Conservation (phyloP, 73 alveolate species). For the Tetrahymena thermophila region DNA sequence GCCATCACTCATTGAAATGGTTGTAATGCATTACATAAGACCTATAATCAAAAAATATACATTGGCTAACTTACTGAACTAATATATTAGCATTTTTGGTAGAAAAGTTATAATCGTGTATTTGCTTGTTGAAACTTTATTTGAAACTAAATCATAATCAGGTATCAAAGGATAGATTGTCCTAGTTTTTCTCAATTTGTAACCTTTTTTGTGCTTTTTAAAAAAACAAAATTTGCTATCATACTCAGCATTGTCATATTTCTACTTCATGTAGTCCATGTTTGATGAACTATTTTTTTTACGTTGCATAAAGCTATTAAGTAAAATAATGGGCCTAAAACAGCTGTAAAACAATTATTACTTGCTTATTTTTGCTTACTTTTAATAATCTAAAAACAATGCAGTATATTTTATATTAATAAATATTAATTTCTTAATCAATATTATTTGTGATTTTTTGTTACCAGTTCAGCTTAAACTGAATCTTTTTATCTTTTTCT, state of each 20-base stretch:
- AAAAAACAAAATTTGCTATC: not conserved
- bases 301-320: not conserved
- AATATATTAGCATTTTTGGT: not conserved
- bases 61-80: slow-evolving; percentile 48
- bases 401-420: no score
- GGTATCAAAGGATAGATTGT: not conserved
- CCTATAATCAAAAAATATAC: slow-evolving; percentile 59
- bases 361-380: not conserved
- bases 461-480: not conserved
- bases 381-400: not conserved
- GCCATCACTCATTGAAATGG: slow-evolving; percentile 53
- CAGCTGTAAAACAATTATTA: no score
- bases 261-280: not conserved
- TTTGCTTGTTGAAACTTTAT: slow-evolving; percentile 30
- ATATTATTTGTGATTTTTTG: no score
- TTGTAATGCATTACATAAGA: slow-evolving; percentile 54
- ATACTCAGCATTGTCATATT: not conserved
- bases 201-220: not conserved
- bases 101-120: slow-evolving; percentile 4
- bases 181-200: not conserved
- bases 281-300: not conserved
- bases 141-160: not conserved
- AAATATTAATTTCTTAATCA: not conserved
- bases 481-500: not conserved
- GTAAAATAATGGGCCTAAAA: not conserved